phyloP scores from a whole-genome alignment of 2,329 filamentous ascomycete genomes.

The Penicillium rolfsii region DNA sequence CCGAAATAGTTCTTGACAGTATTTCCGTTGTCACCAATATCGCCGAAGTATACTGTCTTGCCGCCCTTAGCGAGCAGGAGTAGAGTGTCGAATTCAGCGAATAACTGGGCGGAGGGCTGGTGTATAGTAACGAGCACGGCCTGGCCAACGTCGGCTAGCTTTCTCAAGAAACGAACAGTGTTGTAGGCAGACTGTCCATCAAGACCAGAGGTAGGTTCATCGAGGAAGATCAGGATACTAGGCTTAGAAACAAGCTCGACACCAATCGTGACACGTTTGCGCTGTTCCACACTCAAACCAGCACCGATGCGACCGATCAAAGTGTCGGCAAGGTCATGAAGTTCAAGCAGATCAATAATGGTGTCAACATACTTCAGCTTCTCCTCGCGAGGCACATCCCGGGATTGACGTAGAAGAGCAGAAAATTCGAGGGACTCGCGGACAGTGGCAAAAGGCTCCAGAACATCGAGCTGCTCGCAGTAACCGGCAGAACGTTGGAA shows the following conservation, averaged over 20 bases:
- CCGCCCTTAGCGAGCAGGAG: conserved; percentile 67
- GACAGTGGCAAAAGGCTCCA: conserved; percentile 67
- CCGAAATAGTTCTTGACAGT: conserved; percentile 69
- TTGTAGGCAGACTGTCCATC: conserved; percentile 69
- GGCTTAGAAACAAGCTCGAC: conserved; percentile 72
- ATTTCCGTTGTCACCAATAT: conserved; percentile 66
- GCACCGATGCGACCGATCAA: conserved; percentile 54
- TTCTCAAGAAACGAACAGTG: conserved; percentile 68
- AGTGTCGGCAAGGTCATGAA: conserved; percentile 66
- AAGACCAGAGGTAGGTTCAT: conserved; percentile 71
- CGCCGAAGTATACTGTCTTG: conserved; percentile 72
- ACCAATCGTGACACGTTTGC: conserved; percentile 71
- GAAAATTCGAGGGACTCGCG: conserved; percentile 69
- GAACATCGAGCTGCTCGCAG: conserved; percentile 70
- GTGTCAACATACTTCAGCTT: conserved; percentile 68
- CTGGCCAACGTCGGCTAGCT: conserved; percentile 66
- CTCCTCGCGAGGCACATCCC: conserved; percentile 55
- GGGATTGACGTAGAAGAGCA: conserved; percentile 63
- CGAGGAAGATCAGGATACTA: conserved; percentile 67
- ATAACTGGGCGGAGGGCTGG: conserved; percentile 67
- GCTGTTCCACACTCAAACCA: conserved; percentile 64
- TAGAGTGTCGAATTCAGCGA: conserved; percentile 72
- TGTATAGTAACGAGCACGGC: conserved; percentile 73
- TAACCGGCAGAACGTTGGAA: conserved; percentile 71
- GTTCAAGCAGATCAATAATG: conserved; percentile 65